Conservation (phyloP, 768 basidiomycete genomes). For the Exsudoporus frostii region DNA sequence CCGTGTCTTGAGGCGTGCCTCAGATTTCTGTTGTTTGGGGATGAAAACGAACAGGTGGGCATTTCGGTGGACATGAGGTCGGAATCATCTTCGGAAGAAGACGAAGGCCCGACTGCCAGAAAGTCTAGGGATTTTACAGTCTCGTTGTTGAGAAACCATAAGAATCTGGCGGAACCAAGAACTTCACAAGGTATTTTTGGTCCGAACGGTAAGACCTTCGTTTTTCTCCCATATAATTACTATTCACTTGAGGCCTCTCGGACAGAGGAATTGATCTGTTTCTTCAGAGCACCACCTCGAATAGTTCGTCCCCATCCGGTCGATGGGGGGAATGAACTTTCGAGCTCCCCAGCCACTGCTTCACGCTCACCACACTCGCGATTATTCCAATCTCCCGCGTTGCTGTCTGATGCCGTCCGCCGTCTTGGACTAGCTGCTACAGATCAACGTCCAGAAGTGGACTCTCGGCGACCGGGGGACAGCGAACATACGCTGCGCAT, state of each 20-base stretch:
- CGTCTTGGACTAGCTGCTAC: slow-evolving; percentile 59
- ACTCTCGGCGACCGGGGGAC: slow-evolving; percentile 45
- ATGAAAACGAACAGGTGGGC: slow-evolving; percentile 52
- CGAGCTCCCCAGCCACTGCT: slow-evolving; percentile 40
- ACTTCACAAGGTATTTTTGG: slow-evolving; percentile 89
- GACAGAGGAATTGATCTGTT: slow-evolving; percentile 81
- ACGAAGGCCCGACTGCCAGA: slow-evolving; percentile 41
- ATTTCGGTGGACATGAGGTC: slow-evolving; percentile 44
- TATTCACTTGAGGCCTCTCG: background rate
- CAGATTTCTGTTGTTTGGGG: slow-evolving; percentile 71
- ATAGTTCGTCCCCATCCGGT: slow-evolving; percentile 53
- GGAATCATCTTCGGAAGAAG: slow-evolving; percentile 68
- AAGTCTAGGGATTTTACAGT: slow-evolving; percentile 51
- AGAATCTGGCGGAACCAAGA: slow-evolving; percentile 80
- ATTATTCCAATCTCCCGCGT: slow-evolving; percentile 58
- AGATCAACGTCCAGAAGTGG: slow-evolving; percentile 44
- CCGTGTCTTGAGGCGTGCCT: slow-evolving; percentile 86
- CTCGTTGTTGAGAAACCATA: slow-evolving; percentile 57
- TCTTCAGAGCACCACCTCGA: slow-evolving; percentile 75
- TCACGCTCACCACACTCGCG: slow-evolving; percentile 27
- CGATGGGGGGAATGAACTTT: slow-evolving; percentile 41
- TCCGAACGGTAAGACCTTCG: slow-evolving; percentile 62
- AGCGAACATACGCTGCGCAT: slow-evolving; percentile 63
- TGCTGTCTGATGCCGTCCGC: slow-evolving; percentile 71
- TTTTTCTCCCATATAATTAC: background rate